Conservation (phyloP, 257 asterid genomes). For the Echites panduratus region DNA sequence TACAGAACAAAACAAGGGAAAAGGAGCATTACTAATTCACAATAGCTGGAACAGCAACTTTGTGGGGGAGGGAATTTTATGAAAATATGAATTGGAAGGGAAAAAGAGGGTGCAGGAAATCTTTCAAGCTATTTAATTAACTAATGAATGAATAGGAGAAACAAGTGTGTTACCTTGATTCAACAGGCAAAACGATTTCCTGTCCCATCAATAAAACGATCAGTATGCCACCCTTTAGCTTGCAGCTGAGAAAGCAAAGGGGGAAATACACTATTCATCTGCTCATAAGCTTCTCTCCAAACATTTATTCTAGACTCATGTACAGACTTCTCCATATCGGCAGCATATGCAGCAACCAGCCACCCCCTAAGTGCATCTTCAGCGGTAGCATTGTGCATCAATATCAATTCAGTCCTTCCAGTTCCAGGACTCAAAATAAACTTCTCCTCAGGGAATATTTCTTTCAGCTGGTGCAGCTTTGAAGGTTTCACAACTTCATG, state of each 20-base stretch:
- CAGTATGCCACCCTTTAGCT: constrained; percentile 97
- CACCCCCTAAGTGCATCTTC: constrained; percentile 98
- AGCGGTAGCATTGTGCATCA: constrained; percentile 71
- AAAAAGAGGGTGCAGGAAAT: neutral
- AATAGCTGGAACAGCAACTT: neutral
- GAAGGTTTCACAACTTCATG: constrained; percentile 72
- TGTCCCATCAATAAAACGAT: constrained; percentile 89
- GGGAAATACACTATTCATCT: constrained; percentile 50
- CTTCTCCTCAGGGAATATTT: constrained; percentile 56
- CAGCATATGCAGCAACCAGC: constrained; percentile 93
- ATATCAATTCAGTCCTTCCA: constrained; percentile 69
- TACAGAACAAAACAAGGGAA: neutral
- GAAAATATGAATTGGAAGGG: neutral
- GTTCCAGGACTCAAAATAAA: constrained; percentile 49
- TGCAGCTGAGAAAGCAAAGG: constrained; percentile 62
- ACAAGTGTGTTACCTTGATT: neutral
- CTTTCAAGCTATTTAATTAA: neutral
- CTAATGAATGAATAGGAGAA: neutral
- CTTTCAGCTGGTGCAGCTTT: constrained; percentile 47
- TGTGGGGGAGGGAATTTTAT: neutral
- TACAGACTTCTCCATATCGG: constrained; percentile 39
- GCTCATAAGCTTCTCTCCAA: constrained; percentile 52
- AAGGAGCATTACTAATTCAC: neutral
- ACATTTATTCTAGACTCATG: constrained; percentile 19
- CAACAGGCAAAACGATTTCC: constrained; percentile 61